Evolutionary conservation across 2,329 filamentous ascomycete species (phyloP).

Genomic region (Colletotrichum brevisporum): DNA sequence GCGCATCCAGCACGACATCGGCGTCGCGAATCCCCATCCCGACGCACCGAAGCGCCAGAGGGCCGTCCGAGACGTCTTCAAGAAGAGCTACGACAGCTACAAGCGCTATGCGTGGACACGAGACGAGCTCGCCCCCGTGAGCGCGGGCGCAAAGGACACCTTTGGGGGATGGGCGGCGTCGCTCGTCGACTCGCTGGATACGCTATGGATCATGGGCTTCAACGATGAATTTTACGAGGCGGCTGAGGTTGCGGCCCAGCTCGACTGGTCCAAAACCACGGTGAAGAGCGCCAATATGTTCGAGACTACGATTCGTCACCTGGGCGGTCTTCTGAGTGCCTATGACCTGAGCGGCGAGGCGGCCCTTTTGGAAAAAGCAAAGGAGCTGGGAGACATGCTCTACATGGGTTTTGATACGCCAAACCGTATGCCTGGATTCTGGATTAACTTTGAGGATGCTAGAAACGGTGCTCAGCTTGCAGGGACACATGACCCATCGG

Average conservation of each 20-base stretch:
- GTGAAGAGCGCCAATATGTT: conserved; percentile 71
- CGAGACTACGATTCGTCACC: conserved; percentile 79
- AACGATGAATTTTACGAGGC: conserved; percentile 65
- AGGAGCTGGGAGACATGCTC: conserved; percentile 74
- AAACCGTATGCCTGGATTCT: conserved; percentile 69
- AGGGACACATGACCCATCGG: conserved; percentile 54
- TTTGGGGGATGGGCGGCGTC: conserved; percentile 65
- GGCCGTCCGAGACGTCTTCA: conserved; percentile 52
- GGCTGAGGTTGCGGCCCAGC: conserved; percentile 56
- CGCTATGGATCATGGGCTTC: conserved; percentile 69
- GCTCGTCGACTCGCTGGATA: conserved; percentile 63
- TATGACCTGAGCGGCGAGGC: conserved; percentile 74
- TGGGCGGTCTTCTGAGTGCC: conserved; percentile 78
- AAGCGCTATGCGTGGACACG: conserved; percentile 59
- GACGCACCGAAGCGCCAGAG: conserved; percentile 42
- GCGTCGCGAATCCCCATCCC: conserved; percentile 49
- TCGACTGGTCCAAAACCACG: conserved; percentile 66
- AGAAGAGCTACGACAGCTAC: conserved; percentile 58
- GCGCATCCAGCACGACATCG: conserved; percentile 55
- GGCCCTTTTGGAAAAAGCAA: conserved; percentile 72
- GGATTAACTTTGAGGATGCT: conserved; percentile 37
- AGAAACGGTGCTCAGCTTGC: conserved; percentile 27
- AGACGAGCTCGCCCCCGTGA: conserved; percentile 61
- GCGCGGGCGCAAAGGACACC: conserved; percentile 53
- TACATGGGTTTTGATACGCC: conserved; percentile 78